Conservation (phyloP, 306 rosid species). For the Prunus salicina region DNA sequence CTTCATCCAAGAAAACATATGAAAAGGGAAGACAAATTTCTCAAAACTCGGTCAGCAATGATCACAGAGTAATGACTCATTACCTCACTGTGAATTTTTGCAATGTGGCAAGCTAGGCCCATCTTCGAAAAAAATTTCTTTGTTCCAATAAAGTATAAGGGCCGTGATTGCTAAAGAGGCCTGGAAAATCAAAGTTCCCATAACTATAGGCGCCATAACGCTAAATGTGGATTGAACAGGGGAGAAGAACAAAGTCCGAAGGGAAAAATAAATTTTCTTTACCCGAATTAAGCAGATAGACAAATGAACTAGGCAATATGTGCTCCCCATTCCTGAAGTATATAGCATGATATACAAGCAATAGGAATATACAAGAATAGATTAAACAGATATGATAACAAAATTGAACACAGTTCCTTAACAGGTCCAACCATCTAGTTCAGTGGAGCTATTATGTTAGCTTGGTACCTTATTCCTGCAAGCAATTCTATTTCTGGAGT, state of each 20-base stretch:
- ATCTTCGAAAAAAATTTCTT: too few relatives aligned
- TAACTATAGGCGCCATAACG: neutral
- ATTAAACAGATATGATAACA: neutral
- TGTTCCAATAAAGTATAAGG: too few relatives aligned
- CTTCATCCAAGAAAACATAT: too few relatives aligned
- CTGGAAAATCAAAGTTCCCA: conserved; percentile 38
- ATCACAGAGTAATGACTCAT: too few relatives aligned
- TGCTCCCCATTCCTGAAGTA: conserved; percentile 62
- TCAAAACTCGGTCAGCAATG: too few relatives aligned
- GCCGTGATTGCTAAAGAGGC: conserved; percentile 34
- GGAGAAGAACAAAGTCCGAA: conserved; percentile 14
- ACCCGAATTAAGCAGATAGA: conserved; percentile 82
- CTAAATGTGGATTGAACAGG: conserved; percentile 3
- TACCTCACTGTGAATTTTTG: too few relatives aligned
- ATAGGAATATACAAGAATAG: neutral
- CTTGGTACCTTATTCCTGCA: conserved; percentile 53
- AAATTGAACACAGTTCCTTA: neutral
- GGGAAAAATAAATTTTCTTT: conserved; percentile 19
- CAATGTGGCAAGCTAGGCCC: too few relatives aligned
- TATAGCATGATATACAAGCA: conserved; percentile 14
- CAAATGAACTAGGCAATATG: conserved; percentile 63
- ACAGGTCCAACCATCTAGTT: neutral
- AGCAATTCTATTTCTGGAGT: conserved; percentile 42
- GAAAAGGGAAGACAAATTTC: too few relatives aligned
- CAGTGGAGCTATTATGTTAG: neutral